Base-by-base conservation (phyloP, 1,284 basidiomycete species). In the Melampsora larici-populina region DNA sequence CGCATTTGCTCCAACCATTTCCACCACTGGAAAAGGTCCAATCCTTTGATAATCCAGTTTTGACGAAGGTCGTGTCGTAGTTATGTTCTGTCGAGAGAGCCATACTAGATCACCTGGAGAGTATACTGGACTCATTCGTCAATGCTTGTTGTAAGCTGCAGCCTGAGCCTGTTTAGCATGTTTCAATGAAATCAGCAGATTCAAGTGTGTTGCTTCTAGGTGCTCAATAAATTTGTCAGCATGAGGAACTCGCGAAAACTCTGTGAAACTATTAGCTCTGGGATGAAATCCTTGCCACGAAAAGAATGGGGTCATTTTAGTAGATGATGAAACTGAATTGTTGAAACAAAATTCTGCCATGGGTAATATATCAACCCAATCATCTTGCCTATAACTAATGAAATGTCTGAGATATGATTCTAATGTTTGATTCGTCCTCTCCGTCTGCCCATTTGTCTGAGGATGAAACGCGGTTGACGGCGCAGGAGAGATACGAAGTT, bases 311-410 rank as follows among this genome's bases (percentile, higher is more conserved):
- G 48, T 49, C 48, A 21, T 49, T 21, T 49, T 49, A 11, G 48
- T 49, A 11, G 24, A 62, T 21, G 26, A 13, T 15, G 18, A 62
- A 62, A 18, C 36, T 2, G 55, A n/a, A 58, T 75, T 75, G 43
- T 75, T 75, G 24, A 67, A 51, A 49, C 29, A 33, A 29, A 75
- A 75, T 60, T 75, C 72, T 29, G 64, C 72, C 8, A 75, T 17
- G 31, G 43, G 46, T 18, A 75, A 29, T 26, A 33, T 33, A 4
- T 18, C 18, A 5, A 62, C 7, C n/a, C n/a, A n/a, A n/a, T n/a
- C n/a, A n/a, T n/a, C n/a, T n/a, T n/a, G n/a, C n/a, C n/a, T n/a
- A n/a, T 67, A 58, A 3, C 21, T 5, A 13, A 66, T 46, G 66
- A 74, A 65, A 51, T 74, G 71, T 51, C 24, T n/a, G 4, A 74